Evolutionary conservation across 257 asterid genomes (phyloP), one percentile per base, ranked within the genome.

Genomic region (Cinchona pubescens): DNA sequence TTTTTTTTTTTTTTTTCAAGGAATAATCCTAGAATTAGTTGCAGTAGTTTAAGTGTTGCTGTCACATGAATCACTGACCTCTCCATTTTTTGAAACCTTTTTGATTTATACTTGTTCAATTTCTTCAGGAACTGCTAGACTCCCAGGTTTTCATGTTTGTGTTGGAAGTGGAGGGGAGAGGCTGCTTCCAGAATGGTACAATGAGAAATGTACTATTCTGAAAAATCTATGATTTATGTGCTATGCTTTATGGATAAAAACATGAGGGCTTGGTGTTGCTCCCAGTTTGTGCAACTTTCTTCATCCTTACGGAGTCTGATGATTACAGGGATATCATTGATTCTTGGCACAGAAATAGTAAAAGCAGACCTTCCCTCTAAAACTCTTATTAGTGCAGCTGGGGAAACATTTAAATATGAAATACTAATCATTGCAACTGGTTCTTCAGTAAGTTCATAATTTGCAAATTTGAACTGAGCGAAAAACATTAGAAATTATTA

Each of bases 111-210:
- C 42, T 40, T 19, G 40, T 45, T 68, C 65, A 46, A 18, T 65
- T 46, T 79, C 76, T 74, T 79, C 87, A 94, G 98, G 97, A 77
- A 86, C 97, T 77, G 98, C 97, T 35, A 89, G 98, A 75, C 94
- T 94, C 77, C 97, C 97, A 34, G 98, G 98, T 64, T 94, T 94
- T 82, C 97, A 94, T 75, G 86, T 79, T 14, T 90, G 97, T 74
- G 98, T 94, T 86, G 98, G 98, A 82, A 86, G 98, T 89, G 98
- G 98, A 53, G 98, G 98, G 82, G 98, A 94, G 90, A 88, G 93
- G 84, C 90, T 84, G 55, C 93, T 89, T 76, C 97, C 98, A 34
- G 97, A 94, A 78, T 94, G 98, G 98, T 94, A 94, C 82, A 27
- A 95, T 37, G 97, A 94, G 84, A 92, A 90, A 87, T 97, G 98